Evolutionary conservation across 2,329 filamentous ascomycete genomes (phyloP).

Genomic region (Xylariaceae sp.): DNA sequence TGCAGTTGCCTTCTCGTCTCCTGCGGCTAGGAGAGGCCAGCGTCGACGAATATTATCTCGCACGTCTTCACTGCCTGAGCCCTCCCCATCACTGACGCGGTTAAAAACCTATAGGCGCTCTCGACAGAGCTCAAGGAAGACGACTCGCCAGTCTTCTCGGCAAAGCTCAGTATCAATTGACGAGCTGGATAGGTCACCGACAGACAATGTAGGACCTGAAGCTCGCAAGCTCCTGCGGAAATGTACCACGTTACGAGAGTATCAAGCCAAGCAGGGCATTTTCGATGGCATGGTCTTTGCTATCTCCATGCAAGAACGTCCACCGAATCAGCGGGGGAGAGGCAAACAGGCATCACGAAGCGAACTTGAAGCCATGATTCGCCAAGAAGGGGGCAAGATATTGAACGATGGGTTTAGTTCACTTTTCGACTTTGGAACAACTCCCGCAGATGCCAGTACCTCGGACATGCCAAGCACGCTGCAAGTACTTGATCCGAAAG

Average conservation of each 20-base stretch:
- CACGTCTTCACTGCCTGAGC: conserved; percentile 17
- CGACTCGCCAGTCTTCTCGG: conserved; percentile 19
- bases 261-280: conserved; percentile 33
- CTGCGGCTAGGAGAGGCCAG: conserved; percentile 28
- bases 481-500: conserved; percentile 46
- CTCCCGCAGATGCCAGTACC: conserved; percentile 24
- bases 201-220: conserved; percentile 16
- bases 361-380: conserved; percentile 56
- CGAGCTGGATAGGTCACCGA: conserved; percentile 40
- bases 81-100: conserved; percentile 19
- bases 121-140: conserved; percentile 24
- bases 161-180: conserved; percentile 43
- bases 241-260: conserved; percentile 16
- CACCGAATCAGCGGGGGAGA: conserved; percentile 46
- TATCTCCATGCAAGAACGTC: conserved; percentile 59
- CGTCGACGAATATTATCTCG: conserved; percentile 25
- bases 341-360: conserved; percentile 36
- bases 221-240: conserved; percentile 20
- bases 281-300: conserved; percentile 86
- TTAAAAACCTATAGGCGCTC: conserved; percentile 23
- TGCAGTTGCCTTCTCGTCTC: conserved; percentile 26
- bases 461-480: conserved; percentile 33
- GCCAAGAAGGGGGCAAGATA: conserved; percentile 65
- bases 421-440: conserved; percentile 56
- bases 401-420: conserved; percentile 73